Evolutionary conservation across 108 stramenopile species (phyloP), one percentile per base, ranked within the genome.

Genomic region (Seminavis robusta): DNA sequence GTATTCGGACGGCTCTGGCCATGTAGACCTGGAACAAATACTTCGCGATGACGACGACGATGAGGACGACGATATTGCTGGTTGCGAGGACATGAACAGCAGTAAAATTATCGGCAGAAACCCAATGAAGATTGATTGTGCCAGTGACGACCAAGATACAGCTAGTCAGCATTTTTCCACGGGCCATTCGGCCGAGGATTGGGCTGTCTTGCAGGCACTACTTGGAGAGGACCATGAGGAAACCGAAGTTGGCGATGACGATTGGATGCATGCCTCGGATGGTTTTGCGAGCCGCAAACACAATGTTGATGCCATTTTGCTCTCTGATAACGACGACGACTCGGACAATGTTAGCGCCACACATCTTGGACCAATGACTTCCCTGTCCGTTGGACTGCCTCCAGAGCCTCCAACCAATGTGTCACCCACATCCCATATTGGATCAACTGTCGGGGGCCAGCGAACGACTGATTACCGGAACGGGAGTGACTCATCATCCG

Each of bases 1-100:
- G 3, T 24, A 33, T 3, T 47, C 16, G 17, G 21, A 5, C 20
- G 21, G 38, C 37, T 24, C 52, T 10, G 24, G 39, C 21, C 59
- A 44, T 38, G 64, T 83, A 33, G 87, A 88, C 34, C 64, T 88
- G 67, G 87, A 88, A 65, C 79, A 80, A 59, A 80, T 88, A 26
- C 59, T 88, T 34, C 56, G 76, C 51, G 87, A 88, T 63, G 75
- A 77, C 25, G 83, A 88, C 27, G 77, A 73, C 38, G 85, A 86
- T 33, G 73, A 78, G 20, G 78, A 84, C 37, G 73, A 67, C 29
- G 54, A 60, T 43, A 56, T 68, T 24, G 55, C 56, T 43, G 67
- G 41, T 27, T 43, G 11, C 32, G 29, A 34, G 3, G 24, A 51
- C 1, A 30, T n/a, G 1, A 23, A 29, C 11, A 6, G 19, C 50